Percentiles rank a stretch among this genome's conserved stretches.
These are phyloP conservation scores for Colletotrichum spinosum DNA, from an alignment of 2,329 filamentous ascomycete genomes.

Conservation along the genomic window DNA sequence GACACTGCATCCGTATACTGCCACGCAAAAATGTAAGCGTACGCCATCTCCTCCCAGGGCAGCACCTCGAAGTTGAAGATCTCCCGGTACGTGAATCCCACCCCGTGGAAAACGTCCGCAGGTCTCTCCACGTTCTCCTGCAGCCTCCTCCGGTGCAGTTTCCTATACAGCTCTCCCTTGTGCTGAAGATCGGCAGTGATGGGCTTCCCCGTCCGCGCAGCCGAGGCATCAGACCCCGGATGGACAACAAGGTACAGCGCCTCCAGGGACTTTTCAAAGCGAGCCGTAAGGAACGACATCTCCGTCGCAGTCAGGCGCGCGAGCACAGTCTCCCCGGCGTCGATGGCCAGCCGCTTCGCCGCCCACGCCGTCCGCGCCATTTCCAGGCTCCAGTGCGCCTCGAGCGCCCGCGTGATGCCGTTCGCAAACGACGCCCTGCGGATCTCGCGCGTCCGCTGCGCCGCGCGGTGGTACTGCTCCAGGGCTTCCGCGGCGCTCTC, in stretches of 20 bases:
- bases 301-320: conserved; percentile 40
- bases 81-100: conserved; percentile 45
- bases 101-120: conserved; percentile 44
- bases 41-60: conserved; percentile 44
- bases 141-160: conserved; percentile 36
- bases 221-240: conserved; percentile 33
- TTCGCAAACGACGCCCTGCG: background rate
- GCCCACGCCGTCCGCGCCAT: conserved; percentile 41
- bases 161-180: conserved; percentile 40
- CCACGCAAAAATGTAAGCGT: conserved; percentile 46
- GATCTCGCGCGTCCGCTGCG: background rate
- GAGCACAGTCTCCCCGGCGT: conserved; percentile 42
- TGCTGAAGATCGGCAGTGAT: conserved; percentile 37
- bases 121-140: conserved; percentile 37
- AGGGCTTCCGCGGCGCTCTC: background rate
- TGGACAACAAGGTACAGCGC: conserved; percentile 46
- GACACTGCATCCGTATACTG: conserved; percentile 43
- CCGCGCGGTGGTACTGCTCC: background rate
- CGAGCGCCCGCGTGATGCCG: conserved; percentile 38
- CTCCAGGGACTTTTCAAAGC: conserved; percentile 43
- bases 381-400: conserved; percentile 44
- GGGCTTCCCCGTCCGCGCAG: conserved; percentile 27
- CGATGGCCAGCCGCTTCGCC: conserved; percentile 43
- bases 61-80: conserved; percentile 45
- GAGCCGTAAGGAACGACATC: conserved; percentile 44